Conservation (phyloP, 2,329 filamentous ascomycete species). For the Alternaria arborescens region DNA sequence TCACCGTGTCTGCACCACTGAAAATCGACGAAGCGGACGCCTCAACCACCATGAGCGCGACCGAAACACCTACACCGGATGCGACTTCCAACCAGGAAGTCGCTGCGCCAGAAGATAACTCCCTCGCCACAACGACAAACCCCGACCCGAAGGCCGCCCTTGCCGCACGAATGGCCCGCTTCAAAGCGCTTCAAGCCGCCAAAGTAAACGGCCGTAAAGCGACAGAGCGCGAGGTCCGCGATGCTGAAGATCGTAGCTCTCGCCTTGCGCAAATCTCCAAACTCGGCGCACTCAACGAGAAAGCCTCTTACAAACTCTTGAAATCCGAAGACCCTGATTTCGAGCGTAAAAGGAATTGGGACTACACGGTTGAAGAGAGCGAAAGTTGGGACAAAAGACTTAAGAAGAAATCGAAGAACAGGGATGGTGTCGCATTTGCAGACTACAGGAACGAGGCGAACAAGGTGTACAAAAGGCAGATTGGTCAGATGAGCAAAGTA, state of each 20-base stretch:
- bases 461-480: conserved; percentile 93
- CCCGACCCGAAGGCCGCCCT: conserved; percentile 44
- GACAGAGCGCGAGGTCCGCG: conserved; percentile 61
- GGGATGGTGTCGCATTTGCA: conserved; percentile 87
- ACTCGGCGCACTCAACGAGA: conserved; percentile 84
- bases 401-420: conserved; percentile 81
- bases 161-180: conserved; percentile 68
- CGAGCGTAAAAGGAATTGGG: conserved; percentile 97
- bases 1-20: background rate
- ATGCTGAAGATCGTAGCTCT: conserved; percentile 41
- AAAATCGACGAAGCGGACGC: conserved; percentile 10
- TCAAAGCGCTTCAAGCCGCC: conserved; percentile 86
- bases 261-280: conserved; percentile 69
- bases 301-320: conserved; percentile 89
- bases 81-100: conserved; percentile 4
- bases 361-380: conserved; percentile 95
- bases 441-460: conserved; percentile 87
- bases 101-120: conserved; percentile 9
- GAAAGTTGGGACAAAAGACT: conserved; percentile 93
- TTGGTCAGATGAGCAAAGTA: conserved; percentile 74
- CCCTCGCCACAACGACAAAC: conserved; percentile 10
- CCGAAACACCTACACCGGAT: conserved; percentile 13
- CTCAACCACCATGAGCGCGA: conserved; percentile 13
- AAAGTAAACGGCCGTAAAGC: conserved; percentile 64
- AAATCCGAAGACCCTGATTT: conserved; percentile 95